Base-by-base conservation (phyloP, 2,329 filamentous ascomycete genomes). In the Aspergillus pseudoterreus region DNA sequence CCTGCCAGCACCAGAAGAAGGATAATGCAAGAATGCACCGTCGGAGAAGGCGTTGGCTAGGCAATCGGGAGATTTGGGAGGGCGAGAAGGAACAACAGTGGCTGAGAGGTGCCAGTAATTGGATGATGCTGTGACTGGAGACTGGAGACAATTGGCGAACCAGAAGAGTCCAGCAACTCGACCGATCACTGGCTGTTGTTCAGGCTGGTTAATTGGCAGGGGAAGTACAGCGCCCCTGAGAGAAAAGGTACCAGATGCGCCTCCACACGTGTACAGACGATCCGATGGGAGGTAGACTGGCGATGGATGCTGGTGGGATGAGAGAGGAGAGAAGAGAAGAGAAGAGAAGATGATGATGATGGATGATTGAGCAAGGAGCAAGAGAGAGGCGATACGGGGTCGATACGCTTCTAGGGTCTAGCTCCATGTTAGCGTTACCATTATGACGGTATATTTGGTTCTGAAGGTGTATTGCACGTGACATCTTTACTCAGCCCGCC, bases 81-180 rank as follows among this genome's bases (percentile, higher is more conserved):
- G 44, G 49, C 39, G 36, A 45, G 43, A 53, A 48, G 54, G 49
- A 51, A 58, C 49, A 38, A 38, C 35, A 38, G 15, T 45, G 52
- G 24, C 47, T 51, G 55, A 57, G 53, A 56, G 53, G 57, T 55
- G 47, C 50, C 53, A 50, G 52, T 52, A 47, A 51, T 45, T 41
- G 49, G 41, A 39, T 48, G 35, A 45, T 43, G 51, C 52, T 56
- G 48, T 57, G 61, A 65, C 57, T 65, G 61, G 63, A 56, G 60
- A 62, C 56, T 55, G 57, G 55, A 63, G 57, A 51, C 59, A 70
- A 71, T 71, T 69, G 68, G 63, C 68, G 68, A 71, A 71, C 68
- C 67, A 70, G 61, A 68, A 56, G 58, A 61, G 51, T 56, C 56
- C 61, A 53, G 49, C 63, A 53, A 49, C 35, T 52, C 51, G 45